Percentiles rank a stretch among this genome's conserved stretches.
Conservation (phyloP, 805 yeast genomes). For the Wickerhamiella dianesei region DNA sequence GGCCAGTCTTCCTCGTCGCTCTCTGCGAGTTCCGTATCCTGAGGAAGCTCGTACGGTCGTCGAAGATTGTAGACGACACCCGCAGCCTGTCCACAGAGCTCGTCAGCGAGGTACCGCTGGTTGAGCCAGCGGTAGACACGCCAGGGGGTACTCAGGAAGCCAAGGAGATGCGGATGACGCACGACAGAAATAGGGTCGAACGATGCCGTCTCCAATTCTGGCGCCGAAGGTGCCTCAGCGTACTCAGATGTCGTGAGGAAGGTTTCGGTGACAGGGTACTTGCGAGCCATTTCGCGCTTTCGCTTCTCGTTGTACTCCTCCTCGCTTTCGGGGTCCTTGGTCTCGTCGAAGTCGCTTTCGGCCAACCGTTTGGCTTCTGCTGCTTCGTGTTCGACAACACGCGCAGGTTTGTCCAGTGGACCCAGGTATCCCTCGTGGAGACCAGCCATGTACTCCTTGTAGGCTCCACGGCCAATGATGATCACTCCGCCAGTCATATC, state of each 20-base stretch:
- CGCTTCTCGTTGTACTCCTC: constrained; percentile 12
- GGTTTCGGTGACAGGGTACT: constrained; percentile 25
- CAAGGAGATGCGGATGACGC: constrained; percentile 64
- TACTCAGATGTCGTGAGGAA: constrained; percentile 52
- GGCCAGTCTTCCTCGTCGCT: constrained; percentile 87
- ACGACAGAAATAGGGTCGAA: constrained; percentile 57
- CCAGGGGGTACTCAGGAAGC: constrained; percentile 62
- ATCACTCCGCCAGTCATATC: constrained; percentile 66
- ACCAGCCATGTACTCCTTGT: constrained; percentile 81
- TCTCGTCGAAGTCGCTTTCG: constrained; percentile 13
- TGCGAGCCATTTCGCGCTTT: constrained; percentile 8
- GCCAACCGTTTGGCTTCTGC: constrained; percentile 11
- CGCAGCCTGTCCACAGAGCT: constrained; percentile 41
- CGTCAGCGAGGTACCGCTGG: constrained; percentile 55
- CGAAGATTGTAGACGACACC: constrained; percentile 39
- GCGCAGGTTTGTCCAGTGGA: constrained; percentile 49
- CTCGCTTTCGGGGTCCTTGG: constrained; percentile 11
- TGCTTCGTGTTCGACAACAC: constrained; percentile 15
- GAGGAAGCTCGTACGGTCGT: constrained; percentile 37
- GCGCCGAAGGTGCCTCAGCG: constrained; percentile 39
- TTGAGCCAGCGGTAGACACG: constrained; percentile 70
- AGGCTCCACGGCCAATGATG: constrained; percentile 91
- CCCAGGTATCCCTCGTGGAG: constrained; percentile 91
- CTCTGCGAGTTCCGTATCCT: constrained; percentile 32
- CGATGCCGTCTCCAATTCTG: constrained; percentile 37